Evolutionary conservation across 2,329 filamentous ascomycete genomes (phyloP), one percentile per base, ranked within the genome.

Genomic region (Nemania serpens): DNA sequence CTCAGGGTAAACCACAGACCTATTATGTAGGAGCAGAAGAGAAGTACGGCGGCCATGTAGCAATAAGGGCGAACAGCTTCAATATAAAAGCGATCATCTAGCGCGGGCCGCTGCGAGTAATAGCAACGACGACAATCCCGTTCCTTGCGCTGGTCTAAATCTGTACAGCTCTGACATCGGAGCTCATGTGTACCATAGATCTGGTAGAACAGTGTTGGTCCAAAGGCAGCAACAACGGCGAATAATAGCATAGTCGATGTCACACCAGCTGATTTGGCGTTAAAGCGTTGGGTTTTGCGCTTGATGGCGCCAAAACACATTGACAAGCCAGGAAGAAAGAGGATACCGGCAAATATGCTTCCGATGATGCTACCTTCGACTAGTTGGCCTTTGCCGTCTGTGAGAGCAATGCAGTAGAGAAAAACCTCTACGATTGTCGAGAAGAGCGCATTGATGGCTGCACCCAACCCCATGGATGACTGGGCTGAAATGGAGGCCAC

Each of bases 241-340:
- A 99, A 99, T 10, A 99, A 82, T 58, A 99, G 79, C 95, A 99
- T 99, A 0, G 95, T 99, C 2, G 93, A 97, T 0, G 94, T 98
- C 36, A 98, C 95, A 73, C 95, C 93, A 33, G 95, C 95, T 36
- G 94, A 98, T 71, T 89, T 92, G 65, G 95, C 93, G 73, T 99
- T 99, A 83, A 99, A 99, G 43, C 95, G 89, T 74, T 99, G 95
- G 1, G 95, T 99, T 79, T 99, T 99, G 70, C 96, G 88, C 79
- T 97, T 97, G 73, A 99, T 89, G 17, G 96, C 96, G 46, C 95
- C 95, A 72, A 97, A 99, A 76, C 95, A 99, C 95, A 99, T 99
- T 59, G 94, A 98, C 36, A 99, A 75, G 1, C 95, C 95, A 0
- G 95, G 95, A 47, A 99, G 82, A 74, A 99, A 96, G 13, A 99